Conservation (phyloP, 345 rosid species). For the Microthlaspi erraticum region DNA sequence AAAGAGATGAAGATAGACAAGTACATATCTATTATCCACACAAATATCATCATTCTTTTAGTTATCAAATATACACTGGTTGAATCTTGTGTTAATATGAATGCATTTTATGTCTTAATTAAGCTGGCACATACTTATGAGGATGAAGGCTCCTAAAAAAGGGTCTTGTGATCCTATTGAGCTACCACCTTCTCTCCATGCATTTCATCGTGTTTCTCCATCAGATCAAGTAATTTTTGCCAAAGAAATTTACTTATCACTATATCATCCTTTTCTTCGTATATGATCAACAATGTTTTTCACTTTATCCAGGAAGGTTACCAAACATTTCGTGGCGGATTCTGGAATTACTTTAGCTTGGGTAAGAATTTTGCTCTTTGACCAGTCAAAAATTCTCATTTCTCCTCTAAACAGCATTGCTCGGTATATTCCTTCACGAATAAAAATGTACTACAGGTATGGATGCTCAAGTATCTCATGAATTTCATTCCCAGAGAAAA, state of each 20-base stretch:
- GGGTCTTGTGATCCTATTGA: slow-evolving; percentile 74
- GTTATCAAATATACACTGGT: neutral
- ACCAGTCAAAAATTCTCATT: neutral
- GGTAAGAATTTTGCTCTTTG: slow-evolving; percentile 55
- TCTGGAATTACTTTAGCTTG: slow-evolving; percentile 98
- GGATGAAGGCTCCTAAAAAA: slow-evolving; percentile 67
- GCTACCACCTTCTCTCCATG: slow-evolving; percentile 82
- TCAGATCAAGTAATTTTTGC: slow-evolving; percentile 54
- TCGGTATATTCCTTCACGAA: too few species aligned
- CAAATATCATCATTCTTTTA: slow-evolving; percentile 13
- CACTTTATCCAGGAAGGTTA: slow-evolving; percentile 62
- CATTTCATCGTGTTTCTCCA: slow-evolving; percentile 63
- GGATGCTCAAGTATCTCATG: slow-evolving; percentile 94
- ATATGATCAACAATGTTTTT: slow-evolving; percentile 15
- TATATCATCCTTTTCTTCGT: slow-evolving; percentile 6
- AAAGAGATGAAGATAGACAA: slow-evolving; percentile 91
- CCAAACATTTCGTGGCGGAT: slow-evolving; percentile 90
- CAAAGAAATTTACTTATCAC: neutral
- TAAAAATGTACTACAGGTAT: slow-evolving; percentile 82
- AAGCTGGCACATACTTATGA: slow-evolving; percentile 91
- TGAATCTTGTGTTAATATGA: neutral
- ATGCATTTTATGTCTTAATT: slow-evolving; percentile 11
- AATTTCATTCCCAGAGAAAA: slow-evolving; percentile 74
- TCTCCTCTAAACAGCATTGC: neutral
- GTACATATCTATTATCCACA: slow-evolving; percentile 40